phyloP scores from a whole-genome alignment of 495 filamentous ascomycete species.

The Xylaria intraflava region DNA sequence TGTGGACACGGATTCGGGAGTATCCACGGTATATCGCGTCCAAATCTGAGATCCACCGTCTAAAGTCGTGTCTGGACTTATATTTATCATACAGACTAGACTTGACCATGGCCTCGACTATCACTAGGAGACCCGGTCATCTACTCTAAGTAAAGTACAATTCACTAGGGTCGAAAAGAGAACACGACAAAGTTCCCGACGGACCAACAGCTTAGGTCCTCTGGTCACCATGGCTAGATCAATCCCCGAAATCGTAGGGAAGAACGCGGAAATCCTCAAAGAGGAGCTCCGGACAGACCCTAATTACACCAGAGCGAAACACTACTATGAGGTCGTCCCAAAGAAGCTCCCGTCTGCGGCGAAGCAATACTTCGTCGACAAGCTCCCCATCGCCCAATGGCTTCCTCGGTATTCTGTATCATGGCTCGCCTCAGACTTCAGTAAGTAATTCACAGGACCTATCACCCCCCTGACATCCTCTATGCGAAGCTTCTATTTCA shows the following conservation, averaged over 20 bases:
- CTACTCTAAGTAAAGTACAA: too few species aligned
- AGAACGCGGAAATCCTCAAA: constrained; percentile 13
- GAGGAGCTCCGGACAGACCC: constrained; percentile 29
- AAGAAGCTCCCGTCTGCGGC: constrained; percentile 32
- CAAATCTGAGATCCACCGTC: too few species aligned
- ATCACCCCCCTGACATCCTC: neutral
- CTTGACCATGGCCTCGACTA: too few species aligned
- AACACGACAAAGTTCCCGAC: neutral
- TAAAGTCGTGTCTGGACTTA: too few species aligned
- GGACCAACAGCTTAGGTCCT: neutral
- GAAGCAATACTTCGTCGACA: constrained; percentile 42
- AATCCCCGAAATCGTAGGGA: neutral
- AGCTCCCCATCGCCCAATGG: constrained; percentile 49
- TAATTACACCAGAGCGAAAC: constrained; percentile 30
- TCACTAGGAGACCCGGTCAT: too few species aligned
- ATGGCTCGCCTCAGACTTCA: constrained; percentile 45
- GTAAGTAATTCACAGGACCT: neutral
- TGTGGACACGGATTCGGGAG: too few species aligned
- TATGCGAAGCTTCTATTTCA: neutral
- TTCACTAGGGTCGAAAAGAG: too few species aligned
- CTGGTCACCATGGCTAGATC: neutral
- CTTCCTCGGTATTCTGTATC: constrained; percentile 40
- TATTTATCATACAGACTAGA: too few species aligned
- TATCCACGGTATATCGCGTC: too few species aligned
- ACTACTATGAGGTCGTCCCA: constrained; percentile 24